Percentiles rank a stretch among this genome's conserved stretches.
Conservation (phyloP, 495 filamentous ascomycete species). For the Lophium mytilinum region DNA sequence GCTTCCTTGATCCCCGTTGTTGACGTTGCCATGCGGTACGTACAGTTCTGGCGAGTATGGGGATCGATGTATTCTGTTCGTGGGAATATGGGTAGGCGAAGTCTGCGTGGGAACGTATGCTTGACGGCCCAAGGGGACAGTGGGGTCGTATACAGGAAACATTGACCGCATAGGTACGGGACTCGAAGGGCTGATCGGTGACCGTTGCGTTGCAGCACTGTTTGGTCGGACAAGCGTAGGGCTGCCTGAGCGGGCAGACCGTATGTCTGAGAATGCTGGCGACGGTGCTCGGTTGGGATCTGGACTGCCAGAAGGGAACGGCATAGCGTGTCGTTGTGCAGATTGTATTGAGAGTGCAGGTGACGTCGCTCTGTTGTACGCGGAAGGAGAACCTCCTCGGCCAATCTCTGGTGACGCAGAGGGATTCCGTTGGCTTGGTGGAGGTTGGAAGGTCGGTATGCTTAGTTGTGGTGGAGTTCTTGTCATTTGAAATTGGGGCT, state of each 20-base stretch:
- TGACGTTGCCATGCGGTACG: constrained; percentile 19
- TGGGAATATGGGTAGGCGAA: constrained; percentile 46
- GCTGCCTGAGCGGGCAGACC: constrained; percentile 13
- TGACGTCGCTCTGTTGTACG: constrained; percentile 7
- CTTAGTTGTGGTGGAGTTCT: constrained; percentile 17
- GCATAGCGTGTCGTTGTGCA: not conserved
- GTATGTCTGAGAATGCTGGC: constrained; percentile 11
- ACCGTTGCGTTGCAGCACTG: constrained; percentile 21
- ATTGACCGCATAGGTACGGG: constrained; percentile 55
- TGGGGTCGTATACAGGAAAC: constrained; percentile 74
- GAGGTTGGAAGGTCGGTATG: constrained; percentile 14
- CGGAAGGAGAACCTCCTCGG: constrained; percentile 1
- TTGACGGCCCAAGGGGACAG: constrained; percentile 59
- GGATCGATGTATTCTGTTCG: constrained; percentile 46
- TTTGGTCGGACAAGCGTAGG: constrained; percentile 25
- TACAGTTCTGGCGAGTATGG: constrained; percentile 44
- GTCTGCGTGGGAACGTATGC: constrained; percentile 56
- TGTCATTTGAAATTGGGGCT: not conserved
- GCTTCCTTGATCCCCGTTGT: not conserved
- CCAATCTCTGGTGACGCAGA: not conserved
- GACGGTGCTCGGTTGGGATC: constrained; percentile 16
- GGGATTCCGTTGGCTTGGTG: constrained; percentile 6
- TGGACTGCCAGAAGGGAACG: constrained; percentile 7
- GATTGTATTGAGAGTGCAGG: constrained; percentile 10
- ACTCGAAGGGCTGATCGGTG: constrained; percentile 27